A percentile compares a stretch with the other conserved stretches of the same genome.
phyloP scores from a whole-genome alignment of 495 filamentous ascomycete species.

The Penicillium cinerascens region DNA sequence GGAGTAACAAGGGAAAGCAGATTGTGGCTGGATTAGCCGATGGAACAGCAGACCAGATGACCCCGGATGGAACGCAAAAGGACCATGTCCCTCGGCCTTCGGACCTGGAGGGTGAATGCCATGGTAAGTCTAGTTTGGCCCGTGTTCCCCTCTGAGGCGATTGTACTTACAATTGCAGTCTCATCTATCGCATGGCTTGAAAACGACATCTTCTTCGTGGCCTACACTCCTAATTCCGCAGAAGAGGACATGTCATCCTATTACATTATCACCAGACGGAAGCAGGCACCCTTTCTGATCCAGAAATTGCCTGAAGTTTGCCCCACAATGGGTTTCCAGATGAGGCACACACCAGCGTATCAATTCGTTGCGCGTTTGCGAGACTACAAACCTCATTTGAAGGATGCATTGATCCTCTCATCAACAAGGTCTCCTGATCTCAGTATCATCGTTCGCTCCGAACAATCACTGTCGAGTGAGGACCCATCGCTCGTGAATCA shows the following conservation, averaged over 20 bases:
- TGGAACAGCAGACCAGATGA: conserved; percentile 80
- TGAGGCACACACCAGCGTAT: conserved; percentile 62
- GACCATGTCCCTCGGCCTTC: conserved; percentile 76
- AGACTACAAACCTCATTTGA: conserved; percentile 72
- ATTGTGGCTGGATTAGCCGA: conserved; percentile 83
- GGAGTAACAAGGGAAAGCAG: conserved; percentile 92
- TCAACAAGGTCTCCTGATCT: conserved; percentile 78
- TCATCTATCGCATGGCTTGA: conserved; percentile 87
- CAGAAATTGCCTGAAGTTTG: conserved; percentile 71
- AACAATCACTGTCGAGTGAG: conserved; percentile 59
- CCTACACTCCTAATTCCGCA: conserved; percentile 63
- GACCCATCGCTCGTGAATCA: conserved; percentile 57
- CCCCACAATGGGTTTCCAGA: conserved; percentile 55
- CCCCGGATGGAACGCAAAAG: conserved; percentile 69
- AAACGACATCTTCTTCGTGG: conserved; percentile 76
- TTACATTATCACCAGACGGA: conserved; percentile 68
- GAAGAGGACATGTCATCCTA: conserved; percentile 61
- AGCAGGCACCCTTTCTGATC: conserved; percentile 55
- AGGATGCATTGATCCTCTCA: conserved; percentile 74
- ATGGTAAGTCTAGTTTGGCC: conserved; percentile 47
- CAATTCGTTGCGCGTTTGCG: conserved; percentile 72
- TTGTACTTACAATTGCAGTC: conserved; percentile 46
- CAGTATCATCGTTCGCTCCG: conserved; percentile 69
- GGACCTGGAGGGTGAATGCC: conserved; percentile 58
- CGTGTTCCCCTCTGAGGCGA: conserved; percentile 2